These are phyloP conservation scores for Skeletonema tropicum DNA, from an alignment of 108 stramenopile genomes.

Conservation along the genomic window DNA sequence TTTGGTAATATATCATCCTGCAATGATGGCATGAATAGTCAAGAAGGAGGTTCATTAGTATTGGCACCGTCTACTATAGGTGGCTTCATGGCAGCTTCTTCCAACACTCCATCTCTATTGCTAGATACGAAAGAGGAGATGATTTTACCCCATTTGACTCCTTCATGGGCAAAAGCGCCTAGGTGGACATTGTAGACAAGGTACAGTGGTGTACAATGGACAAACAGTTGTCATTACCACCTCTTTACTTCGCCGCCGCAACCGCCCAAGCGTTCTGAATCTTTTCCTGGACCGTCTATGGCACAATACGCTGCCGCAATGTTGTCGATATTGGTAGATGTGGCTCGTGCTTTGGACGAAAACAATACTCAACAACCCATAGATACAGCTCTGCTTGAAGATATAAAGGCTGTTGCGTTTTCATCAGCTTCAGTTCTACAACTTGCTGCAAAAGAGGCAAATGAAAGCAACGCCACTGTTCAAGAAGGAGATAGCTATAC, in stretches of 20 bases:
- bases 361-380: slow-evolving; percentile 1
- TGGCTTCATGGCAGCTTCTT: slow-evolving; percentile 58
- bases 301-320: slow-evolving; percentile 42
- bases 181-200: slow-evolving; percentile 3
- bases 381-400: neutral
- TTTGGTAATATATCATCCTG: slow-evolving; percentile 13
- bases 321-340: slow-evolving; percentile 39
- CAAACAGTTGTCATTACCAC: slow-evolving; percentile 36
- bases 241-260: slow-evolving; percentile 32
- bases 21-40: neutral
- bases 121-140: slow-evolving; percentile 71
- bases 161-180: neutral
- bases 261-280: slow-evolving; percentile 8
- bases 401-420: slow-evolving; percentile 33
- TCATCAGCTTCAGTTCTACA: slow-evolving; percentile 27
- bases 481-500: neutral
- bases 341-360: slow-evolving; percentile 32
- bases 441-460: slow-evolving; percentile 29
- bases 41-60: slow-evolving; percentile 37
- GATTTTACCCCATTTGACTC: slow-evolving; percentile 46
- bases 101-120: slow-evolving; percentile 54
- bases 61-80: slow-evolving; percentile 65
- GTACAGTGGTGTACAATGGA: slow-evolving; percentile 54
- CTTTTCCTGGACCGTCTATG: slow-evolving; percentile 20
- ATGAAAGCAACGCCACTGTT: neutral